phyloP scores from a whole-genome alignment of 352 stramenopile genomes.

The Phytopythium cucurbitacearum region DNA sequence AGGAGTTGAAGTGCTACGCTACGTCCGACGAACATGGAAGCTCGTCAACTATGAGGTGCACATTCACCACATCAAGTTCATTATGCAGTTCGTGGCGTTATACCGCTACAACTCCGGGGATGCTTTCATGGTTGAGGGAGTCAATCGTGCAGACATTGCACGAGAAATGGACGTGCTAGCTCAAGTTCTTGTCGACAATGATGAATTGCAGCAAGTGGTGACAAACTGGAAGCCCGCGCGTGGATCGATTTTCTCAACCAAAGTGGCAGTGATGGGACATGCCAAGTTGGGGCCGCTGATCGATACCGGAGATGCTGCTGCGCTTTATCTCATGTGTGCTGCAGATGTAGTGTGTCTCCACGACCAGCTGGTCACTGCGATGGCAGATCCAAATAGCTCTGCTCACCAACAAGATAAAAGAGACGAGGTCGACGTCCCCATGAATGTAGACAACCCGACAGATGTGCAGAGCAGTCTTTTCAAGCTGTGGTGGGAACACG shows the following conservation, averaged over 20 bases:
- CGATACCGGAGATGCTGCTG: constrained; percentile 38
- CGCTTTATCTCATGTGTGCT: constrained; percentile 39
- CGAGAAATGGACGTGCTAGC: constrained; percentile 38
- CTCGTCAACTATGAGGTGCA: constrained; percentile 24
- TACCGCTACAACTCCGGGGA: constrained; percentile 43
- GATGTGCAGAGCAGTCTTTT: too few relatives aligned
- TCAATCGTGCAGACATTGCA: constrained; percentile 30
- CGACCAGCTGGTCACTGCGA: constrained; percentile 33
- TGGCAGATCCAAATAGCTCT: background rate
- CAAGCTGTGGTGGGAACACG: too few relatives aligned
- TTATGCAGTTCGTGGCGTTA: constrained; percentile 53
- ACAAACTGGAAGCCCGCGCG: constrained; percentile 26
- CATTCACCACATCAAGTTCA: constrained; percentile 41
- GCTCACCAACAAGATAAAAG: too few relatives aligned
- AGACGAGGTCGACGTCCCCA: too few relatives aligned
- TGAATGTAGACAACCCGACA: too few relatives aligned
- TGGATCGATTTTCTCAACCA: constrained; percentile 10
- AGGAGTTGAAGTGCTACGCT: constrained; percentile 47
- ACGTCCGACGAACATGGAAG: constrained; percentile 61
- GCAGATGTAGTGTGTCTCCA: constrained; percentile 59
- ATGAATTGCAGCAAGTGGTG: constrained; percentile 44
- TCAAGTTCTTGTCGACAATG: constrained; percentile 30
- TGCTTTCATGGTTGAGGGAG: constrained; percentile 21
- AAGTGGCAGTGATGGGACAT: background rate
- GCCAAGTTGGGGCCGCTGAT: constrained; percentile 17